Base-by-base conservation (phyloP, 1,284 basidiomycete species). In the Boletus semigastroideus region DNA sequence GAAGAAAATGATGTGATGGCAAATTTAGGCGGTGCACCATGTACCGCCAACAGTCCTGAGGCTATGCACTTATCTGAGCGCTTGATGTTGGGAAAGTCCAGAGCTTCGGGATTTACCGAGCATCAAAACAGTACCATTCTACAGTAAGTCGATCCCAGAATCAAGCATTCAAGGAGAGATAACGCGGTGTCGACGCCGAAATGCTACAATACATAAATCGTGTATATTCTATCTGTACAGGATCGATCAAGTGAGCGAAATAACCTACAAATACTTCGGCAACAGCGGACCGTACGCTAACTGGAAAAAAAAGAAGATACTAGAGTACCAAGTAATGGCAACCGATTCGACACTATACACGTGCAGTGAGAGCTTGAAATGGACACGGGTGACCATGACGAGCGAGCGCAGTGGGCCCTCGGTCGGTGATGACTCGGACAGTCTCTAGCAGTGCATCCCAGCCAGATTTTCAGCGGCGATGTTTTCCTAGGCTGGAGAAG, bases 251-350 rank as follows among this genome's bases (percentile, higher is more conserved):
- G 34, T 46, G 22, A 38, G 25, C 20, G 42, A 39, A 25, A 31
- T 50, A 50, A 22, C 36, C 19, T 49, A 50, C 42, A 39, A 30
- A 17, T 50, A 46, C 37, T 50, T 38, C 33, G 13, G 22, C n/a
- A 13, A 49, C 30, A 16, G 12, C 16, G 8, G 30, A 38, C 16
- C 1, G 54, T 56, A 57, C 10, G 42, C 38, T 52, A 59, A 42
- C 25, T n/a, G n/a, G n/a, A n/a, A 37, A 14, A 19, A 7, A 25
- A 13, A 38, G 36, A 17, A 31, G 25, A 22, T 8, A 6, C 19
- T 38, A 31, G 30, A 17, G 17, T n/a, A 37, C 17, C 9, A 37
- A 17, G n/a, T 11, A 37, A 14, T 2, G 25, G 25, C 25, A 25
- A 25, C 25, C 2, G 25, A 25, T 4, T 47, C 12, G 36, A 47